Percentiles rank a stretch among this genome's conserved stretches.
Conservation (phyloP, 1,284 basidiomycete genomes). For the Ustilago hordei region DNA sequence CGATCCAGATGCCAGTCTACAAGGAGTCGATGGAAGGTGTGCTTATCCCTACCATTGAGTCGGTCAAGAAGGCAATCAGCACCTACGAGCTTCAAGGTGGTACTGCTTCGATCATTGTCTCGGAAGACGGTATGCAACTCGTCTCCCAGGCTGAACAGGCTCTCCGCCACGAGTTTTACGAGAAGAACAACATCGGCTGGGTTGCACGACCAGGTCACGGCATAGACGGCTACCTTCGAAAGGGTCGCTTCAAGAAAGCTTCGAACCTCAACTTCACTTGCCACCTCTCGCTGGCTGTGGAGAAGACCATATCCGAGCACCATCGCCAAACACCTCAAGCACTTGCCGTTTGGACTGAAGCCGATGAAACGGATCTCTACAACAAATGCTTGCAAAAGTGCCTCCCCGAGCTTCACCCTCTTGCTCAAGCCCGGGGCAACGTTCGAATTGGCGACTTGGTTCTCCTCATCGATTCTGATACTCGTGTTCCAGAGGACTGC, state of each 20-base stretch:
- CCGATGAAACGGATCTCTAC: constrained; percentile 43
- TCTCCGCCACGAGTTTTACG: constrained; percentile 78
- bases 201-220: constrained; percentile 82
- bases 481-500: constrained; percentile 85
- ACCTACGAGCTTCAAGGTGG: constrained; percentile 86
- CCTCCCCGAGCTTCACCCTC: constrained; percentile 69
- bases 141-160: constrained; percentile 76
- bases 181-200: constrained; percentile 81
- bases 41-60: constrained; percentile 79
- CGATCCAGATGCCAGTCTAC: constrained; percentile 83
- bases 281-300: constrained; percentile 71
- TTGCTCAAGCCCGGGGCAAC: constrained; percentile 41
- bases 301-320: constrained; percentile 75
- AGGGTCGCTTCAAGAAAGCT: constrained; percentile 89
- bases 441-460: constrained; percentile 60
- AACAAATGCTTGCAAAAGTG: constrained; percentile 23
- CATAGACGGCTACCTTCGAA: constrained; percentile 77
- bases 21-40: constrained; percentile 73
- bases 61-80: constrained; percentile 85
- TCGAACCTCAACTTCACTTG: constrained; percentile 86
- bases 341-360: constrained; percentile 31
- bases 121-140: constrained; percentile 80
- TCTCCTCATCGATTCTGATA: constrained; percentile 77
- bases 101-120: constrained; percentile 80
- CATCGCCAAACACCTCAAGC: constrained; percentile 20